These are phyloP conservation scores for Boletus barrowsii DNA, from an alignment of 768 basidiomycete species.

Conservation along the genomic window DNA sequence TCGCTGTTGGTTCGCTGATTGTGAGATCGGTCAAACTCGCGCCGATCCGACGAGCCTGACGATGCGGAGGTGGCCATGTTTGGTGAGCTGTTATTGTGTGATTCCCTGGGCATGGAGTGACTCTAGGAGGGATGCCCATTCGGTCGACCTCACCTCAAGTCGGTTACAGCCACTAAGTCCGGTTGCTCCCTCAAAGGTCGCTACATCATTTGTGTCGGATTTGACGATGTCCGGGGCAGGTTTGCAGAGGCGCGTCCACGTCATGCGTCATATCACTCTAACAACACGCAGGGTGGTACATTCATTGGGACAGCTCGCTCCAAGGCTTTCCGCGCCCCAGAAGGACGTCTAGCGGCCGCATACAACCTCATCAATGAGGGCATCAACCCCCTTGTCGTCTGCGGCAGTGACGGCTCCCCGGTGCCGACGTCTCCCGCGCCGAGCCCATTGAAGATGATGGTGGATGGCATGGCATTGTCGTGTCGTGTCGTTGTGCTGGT, in stretches of 20 bases:
- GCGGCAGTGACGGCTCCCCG: slow-evolving; percentile 96
- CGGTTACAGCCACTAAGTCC: too few relatives aligned
- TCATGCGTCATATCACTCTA: neutral
- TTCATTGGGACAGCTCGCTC: slow-evolving; percentile 93
- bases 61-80: too few relatives aligned
- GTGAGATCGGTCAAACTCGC: too few relatives aligned
- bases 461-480: too few relatives aligned
- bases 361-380: slow-evolving; percentile 93
- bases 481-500: too few relatives aligned
- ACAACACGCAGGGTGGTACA: slow-evolving; percentile 73
- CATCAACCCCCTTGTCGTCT: slow-evolving; percentile 94
- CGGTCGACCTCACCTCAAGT: too few relatives aligned
- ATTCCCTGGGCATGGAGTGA: too few relatives aligned
- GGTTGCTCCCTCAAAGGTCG: slow-evolving; percentile 81
- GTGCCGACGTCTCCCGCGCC: slow-evolving; percentile 85
- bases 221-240: slow-evolving; percentile 98
- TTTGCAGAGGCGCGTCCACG: slow-evolving; percentile 66
- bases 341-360: slow-evolving; percentile 85
- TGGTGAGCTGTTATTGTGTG: too few relatives aligned
- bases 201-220: slow-evolving; percentile 94
- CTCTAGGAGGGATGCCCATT: too few relatives aligned
- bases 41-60: too few relatives aligned
- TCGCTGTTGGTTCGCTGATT: too few relatives aligned
- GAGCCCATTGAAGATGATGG: too few relatives aligned
- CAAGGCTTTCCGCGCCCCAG: slow-evolving; percentile 74